phyloP scores from a whole-genome alignment of 2,329 filamentous ascomycete genomes.

The Trichophyton simii region DNA sequence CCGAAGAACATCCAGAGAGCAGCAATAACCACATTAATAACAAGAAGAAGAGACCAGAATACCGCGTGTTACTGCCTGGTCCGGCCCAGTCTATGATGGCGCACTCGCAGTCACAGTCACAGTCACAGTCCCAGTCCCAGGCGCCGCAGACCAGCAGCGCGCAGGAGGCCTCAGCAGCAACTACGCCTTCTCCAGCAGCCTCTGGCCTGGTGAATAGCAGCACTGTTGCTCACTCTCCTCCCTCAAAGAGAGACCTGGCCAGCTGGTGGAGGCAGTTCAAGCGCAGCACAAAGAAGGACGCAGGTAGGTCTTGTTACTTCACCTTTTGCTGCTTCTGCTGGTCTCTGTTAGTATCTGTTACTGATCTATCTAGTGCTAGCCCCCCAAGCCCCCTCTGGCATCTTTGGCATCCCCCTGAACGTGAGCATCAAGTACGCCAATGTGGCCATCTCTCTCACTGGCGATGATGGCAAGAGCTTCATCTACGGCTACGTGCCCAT shows the following conservation, averaged over 20 bases:
- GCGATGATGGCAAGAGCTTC: conserved; percentile 85
- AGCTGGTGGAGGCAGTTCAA: conserved; percentile 98
- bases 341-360: not conserved
- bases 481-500: conserved; percentile 98
- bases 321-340: not conserved
- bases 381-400: conserved; percentile 48
- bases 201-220: conserved; percentile 8
- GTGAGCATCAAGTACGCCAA: conserved; percentile 96
- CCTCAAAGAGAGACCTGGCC: conserved; percentile 74
- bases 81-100: not conserved
- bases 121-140: not conserved
- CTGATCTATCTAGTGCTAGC: not conserved
- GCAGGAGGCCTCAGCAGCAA: conserved; percentile 1
- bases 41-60: not conserved
- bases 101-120: conserved; percentile 4
- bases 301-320: conserved; percentile 37
- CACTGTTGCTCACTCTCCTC: conserved; percentile 46
- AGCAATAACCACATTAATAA: not conserved
- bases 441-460: conserved; percentile 89
- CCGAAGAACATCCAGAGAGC: not conserved
- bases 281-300: conserved; percentile 50
- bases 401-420: conserved; percentile 87
- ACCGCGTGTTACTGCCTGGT: not conserved
- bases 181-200: conserved; percentile 22
- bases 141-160: conserved; percentile 5